Evolutionary conservation across 2,329 filamentous ascomycete genomes (phyloP).

Genomic region (Septoria petroselini): DNA sequence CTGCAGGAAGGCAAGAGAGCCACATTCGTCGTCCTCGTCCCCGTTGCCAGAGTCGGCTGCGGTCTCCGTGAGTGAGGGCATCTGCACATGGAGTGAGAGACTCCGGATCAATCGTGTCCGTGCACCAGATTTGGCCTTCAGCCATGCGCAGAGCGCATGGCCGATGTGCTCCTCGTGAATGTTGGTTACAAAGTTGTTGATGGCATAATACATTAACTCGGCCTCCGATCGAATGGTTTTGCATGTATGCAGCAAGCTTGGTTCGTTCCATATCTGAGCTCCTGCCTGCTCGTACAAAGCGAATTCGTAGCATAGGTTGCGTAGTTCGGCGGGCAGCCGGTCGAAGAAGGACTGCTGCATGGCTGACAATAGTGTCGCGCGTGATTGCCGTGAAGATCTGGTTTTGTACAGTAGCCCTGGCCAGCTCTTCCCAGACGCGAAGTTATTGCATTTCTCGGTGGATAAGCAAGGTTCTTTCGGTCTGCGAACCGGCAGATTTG

Average conservation of each 20-base stretch:
- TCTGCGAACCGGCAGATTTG: no score
- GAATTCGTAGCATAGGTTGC: constrained; percentile 22
- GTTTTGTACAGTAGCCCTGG: no score
- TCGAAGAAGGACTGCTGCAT: constrained; percentile 14
- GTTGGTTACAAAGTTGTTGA: constrained; percentile 22
- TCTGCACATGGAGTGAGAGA: constrained; percentile 18
- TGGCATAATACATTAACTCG: constrained; percentile 27
- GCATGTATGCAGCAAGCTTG: constrained; percentile 22
- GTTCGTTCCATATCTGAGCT: constrained; percentile 16
- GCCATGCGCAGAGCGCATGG: constrained; percentile 19
- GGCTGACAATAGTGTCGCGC: no score
- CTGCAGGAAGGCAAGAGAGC: constrained; percentile 7
- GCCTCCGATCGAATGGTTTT: constrained; percentile 26
- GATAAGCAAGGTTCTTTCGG: no score
- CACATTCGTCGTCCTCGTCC: constrained; percentile 8
- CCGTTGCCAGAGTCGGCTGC: background rate
- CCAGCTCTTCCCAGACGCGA: no score
- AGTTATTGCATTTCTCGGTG: no score
- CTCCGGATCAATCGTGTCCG: constrained; percentile 17
- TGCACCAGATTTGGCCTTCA: constrained; percentile 12
- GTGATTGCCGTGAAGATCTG: no score
- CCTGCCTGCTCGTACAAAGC: constrained; percentile 12
- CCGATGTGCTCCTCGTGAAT: constrained; percentile 18
- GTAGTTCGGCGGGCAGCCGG: constrained; percentile 18
- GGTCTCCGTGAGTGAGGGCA: constrained; percentile 14